Conservation (phyloP, 768 basidiomycete genomes). For the Lactarius trivialis region DNA sequence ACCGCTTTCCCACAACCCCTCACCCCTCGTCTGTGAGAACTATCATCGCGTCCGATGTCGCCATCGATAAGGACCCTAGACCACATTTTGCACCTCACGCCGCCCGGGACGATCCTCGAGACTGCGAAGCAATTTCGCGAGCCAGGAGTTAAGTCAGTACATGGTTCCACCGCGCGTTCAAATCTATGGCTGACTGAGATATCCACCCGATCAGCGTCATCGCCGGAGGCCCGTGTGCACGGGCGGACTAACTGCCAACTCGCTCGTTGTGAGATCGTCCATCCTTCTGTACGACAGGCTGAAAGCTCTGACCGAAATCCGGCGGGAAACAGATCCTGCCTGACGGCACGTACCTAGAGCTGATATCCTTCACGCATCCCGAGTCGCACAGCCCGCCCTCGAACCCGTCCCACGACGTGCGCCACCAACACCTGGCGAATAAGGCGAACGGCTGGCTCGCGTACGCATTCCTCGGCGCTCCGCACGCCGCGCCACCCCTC, state of each 20-base stretch:
- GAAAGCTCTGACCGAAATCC: background rate
- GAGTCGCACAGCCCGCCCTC: constrained; percentile 45
- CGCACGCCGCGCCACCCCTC: constrained; percentile 33
- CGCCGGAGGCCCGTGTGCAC: constrained; percentile 60
- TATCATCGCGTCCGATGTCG: background rate
- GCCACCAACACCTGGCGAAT: constrained; percentile 43
- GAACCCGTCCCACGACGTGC: constrained; percentile 38
- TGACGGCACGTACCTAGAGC: constrained; percentile 61
- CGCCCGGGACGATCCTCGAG: constrained; percentile 49
- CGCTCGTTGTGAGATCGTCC: constrained; percentile 58
- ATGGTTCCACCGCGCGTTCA: background rate
- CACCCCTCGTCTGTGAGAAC: background rate
- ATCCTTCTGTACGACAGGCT: background rate
- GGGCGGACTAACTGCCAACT: constrained; percentile 56
- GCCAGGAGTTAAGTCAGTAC: constrained; percentile 65
- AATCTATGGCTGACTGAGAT: background rate
- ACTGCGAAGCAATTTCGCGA: constrained; percentile 46
- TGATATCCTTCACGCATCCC: constrained; percentile 59
- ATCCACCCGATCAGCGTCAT: constrained; percentile 43
- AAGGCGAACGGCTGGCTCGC: constrained; percentile 62
- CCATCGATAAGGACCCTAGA: constrained; percentile 46
- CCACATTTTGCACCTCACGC: constrained; percentile 67
- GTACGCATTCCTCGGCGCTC: constrained; percentile 53
- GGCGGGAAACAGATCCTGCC: constrained; percentile 37
- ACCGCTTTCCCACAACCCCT: background rate